Evolutionary conservation across 2,329 filamentous ascomycete species (phyloP).

Genomic region (Colletotrichum orbiculare): DNA sequence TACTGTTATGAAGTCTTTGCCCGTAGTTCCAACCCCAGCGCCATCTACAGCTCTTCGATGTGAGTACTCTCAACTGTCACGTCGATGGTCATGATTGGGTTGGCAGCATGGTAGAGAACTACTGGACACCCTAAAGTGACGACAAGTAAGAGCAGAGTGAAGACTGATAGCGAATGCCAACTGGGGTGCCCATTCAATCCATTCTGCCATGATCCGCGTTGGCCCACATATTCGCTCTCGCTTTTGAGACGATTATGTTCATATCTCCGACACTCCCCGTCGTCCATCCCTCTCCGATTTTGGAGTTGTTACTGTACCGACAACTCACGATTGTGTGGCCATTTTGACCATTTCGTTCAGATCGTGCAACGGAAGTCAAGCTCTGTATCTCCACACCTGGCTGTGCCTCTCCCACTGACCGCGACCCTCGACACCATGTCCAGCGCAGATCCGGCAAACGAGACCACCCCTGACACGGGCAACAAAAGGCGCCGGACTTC

Average conservation of each 20-base stretch:
- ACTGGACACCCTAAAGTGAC: neutral
- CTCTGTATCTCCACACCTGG: neutral
- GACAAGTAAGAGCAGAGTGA: conserved; percentile 10
- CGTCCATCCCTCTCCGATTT: neutral
- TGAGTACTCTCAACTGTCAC: no score
- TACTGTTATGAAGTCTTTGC: no score
- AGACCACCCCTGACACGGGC: conserved; percentile 12
- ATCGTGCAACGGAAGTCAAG: neutral
- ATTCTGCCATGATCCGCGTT: neutral
- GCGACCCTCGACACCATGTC: conserved; percentile 4
- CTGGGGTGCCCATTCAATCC: neutral
- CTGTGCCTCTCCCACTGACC: no score
- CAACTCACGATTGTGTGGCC: no score
- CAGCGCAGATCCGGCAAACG: conserved; percentile 3
- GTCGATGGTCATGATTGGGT: no score
- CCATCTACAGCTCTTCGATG: no score
- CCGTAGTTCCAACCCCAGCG: no score
- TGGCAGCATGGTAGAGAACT: no score
- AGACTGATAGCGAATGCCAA: conserved; percentile 5
- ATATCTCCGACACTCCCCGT: conserved; percentile 28
- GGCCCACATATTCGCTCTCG: conserved; percentile 7
- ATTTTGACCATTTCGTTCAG: neutral
- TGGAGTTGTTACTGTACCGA: no score
- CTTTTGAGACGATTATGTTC: conserved; percentile 5
- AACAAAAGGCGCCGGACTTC: conserved; percentile 31